Evolutionary conservation across 1,284 basidiomycete genomes (phyloP), one percentile per base, ranked within the genome.

Genomic region (Ustanciosporium gigantosporum): DNA sequence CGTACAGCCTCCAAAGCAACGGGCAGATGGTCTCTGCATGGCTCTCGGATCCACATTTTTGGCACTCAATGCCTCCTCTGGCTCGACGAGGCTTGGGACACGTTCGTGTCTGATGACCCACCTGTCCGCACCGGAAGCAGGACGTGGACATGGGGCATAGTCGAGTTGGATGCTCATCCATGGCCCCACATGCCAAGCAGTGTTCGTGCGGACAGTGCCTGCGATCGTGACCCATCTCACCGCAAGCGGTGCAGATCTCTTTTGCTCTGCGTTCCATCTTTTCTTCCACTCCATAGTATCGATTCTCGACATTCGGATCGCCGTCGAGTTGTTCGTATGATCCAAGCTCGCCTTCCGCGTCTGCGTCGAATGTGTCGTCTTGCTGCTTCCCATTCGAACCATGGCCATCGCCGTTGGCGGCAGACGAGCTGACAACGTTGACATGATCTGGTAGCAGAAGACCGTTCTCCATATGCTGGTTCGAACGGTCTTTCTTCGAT

Each of bases 171-270:
- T 95, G 91, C 58, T 92, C 88, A 70, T 94, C 86, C 46, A 87
- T 84, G 15, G 84, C 88, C 42, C 91, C 91, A 70, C 91, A 95
- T 9, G 88, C 90, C 24, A 89, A 79, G 75, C 91, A 95, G 90
- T 94, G 60, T 16, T 50, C 40, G 21, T 74, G 71, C 1, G 66
- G 56, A 31, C 71, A 74, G 25, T 62, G 46, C 7, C 56, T 56
- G 31, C 57, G 55, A 20, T 55, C 50, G 32, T 74, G 71, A 0
- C 71, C 71, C n/a, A 57, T 24, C 38, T 74, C 69, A 23, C 67
- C 65, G 24, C 71, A 74, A 0, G 46, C 55, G 5, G 43, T 25
- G 24, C 71, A 74, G 19, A 49, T 43, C n/a, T 71, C 69, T 8
- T 50, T 46, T 4, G 51, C 55, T 21, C 47, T 34, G 15, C 60